Evolutionary conservation across 2,329 filamentous ascomycete species (phyloP).

Genomic region (Fusarium tanahbumbuense): DNA sequence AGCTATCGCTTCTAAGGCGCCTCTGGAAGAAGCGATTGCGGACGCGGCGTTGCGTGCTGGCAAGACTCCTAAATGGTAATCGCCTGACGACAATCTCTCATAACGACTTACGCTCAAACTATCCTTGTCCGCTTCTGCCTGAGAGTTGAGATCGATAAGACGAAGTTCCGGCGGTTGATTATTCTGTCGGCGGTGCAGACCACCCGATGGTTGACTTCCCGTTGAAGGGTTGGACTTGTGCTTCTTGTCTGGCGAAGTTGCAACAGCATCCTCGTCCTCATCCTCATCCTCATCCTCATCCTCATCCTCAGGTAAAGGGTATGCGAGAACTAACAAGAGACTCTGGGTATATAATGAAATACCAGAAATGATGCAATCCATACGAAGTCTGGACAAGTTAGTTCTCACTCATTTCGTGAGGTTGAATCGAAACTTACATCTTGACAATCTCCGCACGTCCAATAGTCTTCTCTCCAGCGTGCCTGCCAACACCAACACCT

Average conservation of each 20-base stretch:
- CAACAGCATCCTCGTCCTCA: constrained; percentile 46
- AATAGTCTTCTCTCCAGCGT: constrained; percentile 75
- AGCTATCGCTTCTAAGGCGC: constrained; percentile 81
- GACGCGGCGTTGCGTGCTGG: constrained; percentile 77
- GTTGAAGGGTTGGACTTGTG: constrained; percentile 59
- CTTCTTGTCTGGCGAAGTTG: constrained; percentile 48
- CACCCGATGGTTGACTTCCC: constrained; percentile 70
- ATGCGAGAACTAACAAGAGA: constrained; percentile 90
- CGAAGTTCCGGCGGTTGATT: constrained; percentile 89
- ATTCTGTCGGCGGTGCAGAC: constrained; percentile 77
- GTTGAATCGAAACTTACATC: constrained; percentile 71
- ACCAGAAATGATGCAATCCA: constrained; percentile 97
- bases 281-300: constrained; percentile 66
- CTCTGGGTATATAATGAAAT: constrained; percentile 96
- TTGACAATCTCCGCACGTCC: constrained; percentile 91
- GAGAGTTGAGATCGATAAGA: constrained; percentile 87
- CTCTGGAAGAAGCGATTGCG: constrained; percentile 72
- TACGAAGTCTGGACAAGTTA: constrained; percentile 76
- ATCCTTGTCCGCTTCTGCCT: constrained; percentile 89
- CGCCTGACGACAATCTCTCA: constrained; percentile 84
- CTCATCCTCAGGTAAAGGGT: constrained; percentile 80
- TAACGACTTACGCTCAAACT: constrained; percentile 87
- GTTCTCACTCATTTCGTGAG: constrained; percentile 67
- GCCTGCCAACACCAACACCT: constrained; percentile 71
- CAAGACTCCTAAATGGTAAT: constrained; percentile 90